A percentile compares a stretch with the other conserved stretches of the same genome.
These are phyloP conservation scores for Pogostemon cablin DNA, from an alignment of 257 asterid genomes.

Conservation along the genomic window DNA sequence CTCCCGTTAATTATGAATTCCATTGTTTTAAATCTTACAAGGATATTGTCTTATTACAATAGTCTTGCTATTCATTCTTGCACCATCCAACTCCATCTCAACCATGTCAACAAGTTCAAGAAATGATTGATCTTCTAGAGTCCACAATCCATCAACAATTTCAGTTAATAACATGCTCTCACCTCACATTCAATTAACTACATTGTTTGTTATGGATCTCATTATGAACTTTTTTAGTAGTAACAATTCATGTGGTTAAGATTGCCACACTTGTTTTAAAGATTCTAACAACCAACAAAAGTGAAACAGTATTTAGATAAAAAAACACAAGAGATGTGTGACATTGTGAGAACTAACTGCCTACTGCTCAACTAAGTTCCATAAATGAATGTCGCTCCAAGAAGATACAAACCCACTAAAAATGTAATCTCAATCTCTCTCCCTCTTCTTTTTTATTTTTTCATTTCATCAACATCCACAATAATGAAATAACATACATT, in stretches of 20 bases:
- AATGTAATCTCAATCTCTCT: background rate
- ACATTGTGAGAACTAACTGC: background rate
- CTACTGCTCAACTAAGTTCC: constrained; percentile 8
- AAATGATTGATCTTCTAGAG: too few relatives aligned
- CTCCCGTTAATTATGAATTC: too few relatives aligned
- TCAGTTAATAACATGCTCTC: too few relatives aligned
- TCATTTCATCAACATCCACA: background rate
- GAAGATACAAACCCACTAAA: background rate
- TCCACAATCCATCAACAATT: too few relatives aligned
- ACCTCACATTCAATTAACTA: too few relatives aligned
- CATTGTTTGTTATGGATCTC: too few relatives aligned
- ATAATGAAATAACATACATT: background rate
- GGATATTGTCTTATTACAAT: too few relatives aligned
- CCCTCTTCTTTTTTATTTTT: background rate
- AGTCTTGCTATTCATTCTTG: too few relatives aligned
- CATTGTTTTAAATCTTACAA: too few relatives aligned
- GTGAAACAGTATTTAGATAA: background rate
- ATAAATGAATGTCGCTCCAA: background rate
- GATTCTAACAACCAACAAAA: background rate
- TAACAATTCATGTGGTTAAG: too few relatives aligned
- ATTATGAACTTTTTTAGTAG: too few relatives aligned
- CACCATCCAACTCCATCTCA: too few relatives aligned
- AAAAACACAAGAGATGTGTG: constrained; percentile 1
- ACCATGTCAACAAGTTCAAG: background rate
- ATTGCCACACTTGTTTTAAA: background rate